Evolutionary conservation across 805 yeast genomes (phyloP), one percentile per base, ranked within the genome.

Genomic region (Zygotorulaspora chibaensis): DNA sequence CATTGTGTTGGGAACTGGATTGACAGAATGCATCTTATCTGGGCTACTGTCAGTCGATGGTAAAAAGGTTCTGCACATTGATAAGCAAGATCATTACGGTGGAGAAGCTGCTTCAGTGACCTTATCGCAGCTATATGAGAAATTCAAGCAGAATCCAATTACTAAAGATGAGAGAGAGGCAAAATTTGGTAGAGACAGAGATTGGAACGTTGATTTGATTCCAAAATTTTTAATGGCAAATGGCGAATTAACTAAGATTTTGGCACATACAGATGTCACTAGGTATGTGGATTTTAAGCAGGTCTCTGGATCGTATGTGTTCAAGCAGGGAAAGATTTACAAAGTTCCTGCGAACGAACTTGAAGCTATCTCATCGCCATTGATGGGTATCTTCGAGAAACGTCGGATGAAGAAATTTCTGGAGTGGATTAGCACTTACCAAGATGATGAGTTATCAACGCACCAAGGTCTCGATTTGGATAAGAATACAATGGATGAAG

Each of bases 221-320:
- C 99, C 99, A 36, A 93, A 93, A 70, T 90, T 93, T 58, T 73
- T 93, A 57, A 93, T 93, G 99, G 90, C 97, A 45, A 87, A 89
- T 63, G 99, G 99, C 35, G 99, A 91, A 65, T 79, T 93, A 67
- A 93, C 97, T 53, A 91, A 91, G 66, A 93, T 93, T 56, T 77
- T 93, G 56, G 89, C 87, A 29, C 96, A 91, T 66, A 93, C 99
- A 18, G 91, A 91, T 59, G 99, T 93, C 46, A 91, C 98, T 23
- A 76, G 96, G 55, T 91, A 91, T 68, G 83, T 93, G 61, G 98
- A 93, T 65, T 93, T 93, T 73, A 91, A 91, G 69, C 97, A 89
- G 70, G 86, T 93, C 48, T 81, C 89, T n/a, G 98, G 98, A 7
- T 85, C 96, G 20, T 93, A 84, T 65, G 99, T 93, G 33, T 90